Base-by-base conservation (phyloP, 805 yeast species). In the Barnettozyma sp. region DNA sequence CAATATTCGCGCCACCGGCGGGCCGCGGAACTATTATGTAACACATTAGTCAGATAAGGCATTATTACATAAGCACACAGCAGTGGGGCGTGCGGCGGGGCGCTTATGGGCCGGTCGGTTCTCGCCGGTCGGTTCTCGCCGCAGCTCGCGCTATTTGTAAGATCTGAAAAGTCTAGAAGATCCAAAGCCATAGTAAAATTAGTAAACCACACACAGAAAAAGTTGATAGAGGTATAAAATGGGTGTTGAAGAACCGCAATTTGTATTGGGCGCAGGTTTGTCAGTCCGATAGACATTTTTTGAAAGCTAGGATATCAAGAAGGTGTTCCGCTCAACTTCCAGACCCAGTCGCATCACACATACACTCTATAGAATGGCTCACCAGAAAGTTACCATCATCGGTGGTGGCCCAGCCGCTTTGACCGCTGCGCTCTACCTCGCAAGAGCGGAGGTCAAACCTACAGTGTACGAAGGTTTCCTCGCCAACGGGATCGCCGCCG, bases 341-440 rank as follows among this genome's bases (percentile, higher is more conserved):
- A 35, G 30, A 13, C 26, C 25, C 10, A 17, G 20, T 14, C 17
- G 13, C 22, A 30, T 22, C 28, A 24, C 30, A 13, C 20, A n/a
- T 8, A 29, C 9, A 26, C 17, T 23, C 7, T 14, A 20, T 28
- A 75, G 71, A 73, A 81, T 81, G 88, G 82, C 73, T 54, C 94
- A 83, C 61, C 76, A 84, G 66, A 76, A 70, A 68, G 94, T 83
- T 43, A 83, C 92, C 22, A 82, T 85, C 54, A 78, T 85, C 43
- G 97, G 98, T 30, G 88, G 97, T 37, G 98, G 98, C 52, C 98
- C 98, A 39, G 98, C 98, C 39, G 98, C 97, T 38, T 96, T 92
- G 72, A 92, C 98, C 29, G 98, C 98, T 34, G 98, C 98, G 47
- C 85, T 92, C 61, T 92, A 92, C 63, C 70, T 92, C 37, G 81